phyloP scores from a whole-genome alignment of 176 grass and related monocot species.

The Ampelocalamus luodianensis region DNA sequence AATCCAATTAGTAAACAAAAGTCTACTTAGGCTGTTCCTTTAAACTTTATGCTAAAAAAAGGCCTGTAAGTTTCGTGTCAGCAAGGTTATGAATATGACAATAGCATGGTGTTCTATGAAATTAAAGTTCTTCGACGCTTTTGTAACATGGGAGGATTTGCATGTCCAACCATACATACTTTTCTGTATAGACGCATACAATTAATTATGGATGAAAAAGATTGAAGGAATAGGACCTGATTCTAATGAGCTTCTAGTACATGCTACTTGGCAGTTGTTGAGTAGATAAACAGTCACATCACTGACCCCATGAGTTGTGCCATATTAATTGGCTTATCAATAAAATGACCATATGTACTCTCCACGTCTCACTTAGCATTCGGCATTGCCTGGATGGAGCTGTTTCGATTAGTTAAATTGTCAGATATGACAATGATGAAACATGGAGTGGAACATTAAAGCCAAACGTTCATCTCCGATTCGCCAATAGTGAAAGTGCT shows the following conservation, averaged over 20 bases:
- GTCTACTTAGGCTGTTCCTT: background rate
- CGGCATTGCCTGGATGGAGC: background rate
- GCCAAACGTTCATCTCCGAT: background rate
- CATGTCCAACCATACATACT: background rate
- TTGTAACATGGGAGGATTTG: background rate
- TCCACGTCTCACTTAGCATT: background rate
- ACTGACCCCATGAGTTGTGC: background rate
- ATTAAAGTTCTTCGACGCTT: background rate
- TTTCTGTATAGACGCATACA: background rate
- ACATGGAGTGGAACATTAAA: background rate
- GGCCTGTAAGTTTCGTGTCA: slow-evolving; percentile 7
- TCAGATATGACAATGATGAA: slow-evolving; percentile 4
- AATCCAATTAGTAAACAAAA: background rate
- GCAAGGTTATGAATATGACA: background rate
- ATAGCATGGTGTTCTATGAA: slow-evolving; percentile 4
- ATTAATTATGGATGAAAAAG: background rate
- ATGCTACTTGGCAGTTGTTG: slow-evolving; percentile 9
- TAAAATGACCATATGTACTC: background rate
- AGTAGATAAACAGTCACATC: slow-evolving; percentile 33
- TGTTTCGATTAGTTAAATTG: background rate
- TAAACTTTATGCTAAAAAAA: background rate
- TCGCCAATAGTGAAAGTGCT: background rate
- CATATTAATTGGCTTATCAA: slow-evolving; percentile 28
- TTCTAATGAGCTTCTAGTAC: slow-evolving; percentile 22
- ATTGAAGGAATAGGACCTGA: background rate